Percentiles rank a stretch among this genome's conserved stretches.
Evolutionary conservation across 345 rosid species (phyloP).

Genomic region (Linum tenue): DNA sequence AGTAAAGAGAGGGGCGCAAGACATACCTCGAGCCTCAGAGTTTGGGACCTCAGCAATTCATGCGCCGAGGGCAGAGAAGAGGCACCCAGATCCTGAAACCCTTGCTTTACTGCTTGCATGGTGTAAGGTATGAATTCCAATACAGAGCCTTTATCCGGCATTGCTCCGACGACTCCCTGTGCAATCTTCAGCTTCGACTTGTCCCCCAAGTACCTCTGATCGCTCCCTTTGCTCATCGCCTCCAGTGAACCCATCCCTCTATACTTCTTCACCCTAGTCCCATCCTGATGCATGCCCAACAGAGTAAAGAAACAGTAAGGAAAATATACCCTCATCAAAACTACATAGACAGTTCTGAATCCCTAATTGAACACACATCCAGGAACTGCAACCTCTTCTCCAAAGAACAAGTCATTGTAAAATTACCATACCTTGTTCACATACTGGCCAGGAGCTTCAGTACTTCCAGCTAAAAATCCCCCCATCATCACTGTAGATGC

Average conservation of each 20-base stretch:
- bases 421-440: constrained; percentile 38
- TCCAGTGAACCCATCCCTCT: constrained; percentile 98
- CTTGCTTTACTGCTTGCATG: constrained; percentile 97
- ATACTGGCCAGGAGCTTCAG: constrained; percentile 78
- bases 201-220: constrained; percentile 86
- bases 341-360: not conserved
- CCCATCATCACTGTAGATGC: constrained; percentile 99
- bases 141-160: constrained; percentile 90
- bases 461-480: constrained; percentile 86
- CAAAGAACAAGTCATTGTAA: not conserved
- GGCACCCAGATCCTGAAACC: constrained; percentile 95
- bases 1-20: not conserved
- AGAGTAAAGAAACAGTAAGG: not conserved
- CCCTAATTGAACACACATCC: not conserved
- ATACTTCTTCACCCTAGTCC: constrained; percentile 54
- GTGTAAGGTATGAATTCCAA: constrained; percentile 75
- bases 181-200: constrained; percentile 77
- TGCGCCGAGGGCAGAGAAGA: constrained; percentile 67
- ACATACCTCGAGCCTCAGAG: constrained; percentile 75
- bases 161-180: constrained; percentile 97
- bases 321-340: not conserved
- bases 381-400: not conserved
- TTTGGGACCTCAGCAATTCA: constrained; percentile 56
- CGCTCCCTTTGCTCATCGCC: constrained; percentile 98
- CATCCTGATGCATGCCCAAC: constrained; percentile 32